These are phyloP conservation scores for Blastocystis sp. DNA, from an alignment of 352 stramenopile genomes.

Conservation along the genomic window DNA sequence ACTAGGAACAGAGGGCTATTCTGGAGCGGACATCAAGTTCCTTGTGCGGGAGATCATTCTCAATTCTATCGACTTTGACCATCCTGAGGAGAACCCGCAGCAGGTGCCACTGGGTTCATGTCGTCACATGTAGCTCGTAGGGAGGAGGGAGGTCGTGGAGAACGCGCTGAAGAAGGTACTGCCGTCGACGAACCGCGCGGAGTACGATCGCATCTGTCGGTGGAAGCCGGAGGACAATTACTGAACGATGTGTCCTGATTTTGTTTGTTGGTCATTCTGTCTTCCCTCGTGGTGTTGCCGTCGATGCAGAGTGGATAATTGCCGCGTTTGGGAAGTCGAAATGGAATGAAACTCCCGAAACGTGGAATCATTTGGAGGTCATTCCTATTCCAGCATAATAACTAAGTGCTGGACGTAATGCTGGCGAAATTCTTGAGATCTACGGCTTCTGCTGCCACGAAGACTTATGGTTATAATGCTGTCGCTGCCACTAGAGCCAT, in stretches of 20 bases:
- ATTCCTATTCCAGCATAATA: no score
- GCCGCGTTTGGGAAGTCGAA: no score
- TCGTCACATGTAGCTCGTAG: neutral
- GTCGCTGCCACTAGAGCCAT: conserved; percentile 43
- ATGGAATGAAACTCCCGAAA: no score
- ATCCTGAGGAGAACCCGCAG: neutral
- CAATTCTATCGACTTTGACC: neutral
- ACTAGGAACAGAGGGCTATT: conserved; percentile 52
- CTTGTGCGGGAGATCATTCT: conserved; percentile 42
- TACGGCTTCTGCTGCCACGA: conserved; percentile 39
- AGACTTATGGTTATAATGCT: conserved; percentile 57
- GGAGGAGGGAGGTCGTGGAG: neutral
- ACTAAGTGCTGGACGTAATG: neutral
- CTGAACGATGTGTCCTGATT: no score
- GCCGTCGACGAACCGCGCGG: conserved; percentile 4
- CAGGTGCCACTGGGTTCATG: neutral
- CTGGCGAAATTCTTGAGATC: conserved; percentile 51
- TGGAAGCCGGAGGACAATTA: neutral
- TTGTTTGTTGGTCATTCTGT: no score
- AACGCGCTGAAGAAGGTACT: conserved; percentile 22
- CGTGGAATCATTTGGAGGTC: no score
- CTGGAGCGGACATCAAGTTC: conserved; percentile 54
- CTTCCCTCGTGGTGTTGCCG: no score
- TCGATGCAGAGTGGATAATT: no score
- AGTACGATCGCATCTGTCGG: conserved; percentile 29